Percentiles rank a stretch among this genome's conserved stretches.
phyloP scores from a whole-genome alignment of 1,284 basidiomycete genomes.

The Ganoderma lingzhi region DNA sequence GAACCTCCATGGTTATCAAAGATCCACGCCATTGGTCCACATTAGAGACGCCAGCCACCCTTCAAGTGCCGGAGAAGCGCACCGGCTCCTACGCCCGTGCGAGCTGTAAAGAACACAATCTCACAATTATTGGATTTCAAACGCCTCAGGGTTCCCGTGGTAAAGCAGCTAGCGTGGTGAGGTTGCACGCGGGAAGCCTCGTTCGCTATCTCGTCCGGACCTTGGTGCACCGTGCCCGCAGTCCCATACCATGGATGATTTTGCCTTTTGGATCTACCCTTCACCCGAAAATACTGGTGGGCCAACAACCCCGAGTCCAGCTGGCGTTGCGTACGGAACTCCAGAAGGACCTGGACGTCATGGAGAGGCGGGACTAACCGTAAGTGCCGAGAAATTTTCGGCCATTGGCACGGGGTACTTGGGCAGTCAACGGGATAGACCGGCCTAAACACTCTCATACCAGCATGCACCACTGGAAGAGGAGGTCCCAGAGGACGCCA shows the following conservation, averaged over 20 bases:
- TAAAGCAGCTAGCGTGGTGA: constrained; percentile 4
- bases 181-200: neutral
- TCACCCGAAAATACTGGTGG: constrained; percentile 10
- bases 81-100: constrained; percentile 12
- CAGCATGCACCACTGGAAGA: constrained; percentile 2
- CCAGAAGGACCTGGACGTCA: neutral
- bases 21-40: constrained; percentile 20
- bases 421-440: neutral
- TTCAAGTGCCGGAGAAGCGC: constrained; percentile 15
- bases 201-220: neutral
- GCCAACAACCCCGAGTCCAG: neutral
- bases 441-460: neutral
- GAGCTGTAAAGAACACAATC: constrained; percentile 2
- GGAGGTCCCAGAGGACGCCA: constrained; percentile 22
- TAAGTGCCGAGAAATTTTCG: constrained; percentile 6
- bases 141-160: neutral
- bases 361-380: constrained; percentile 8
- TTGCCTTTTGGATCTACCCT: neutral
- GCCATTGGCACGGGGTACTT: neutral
- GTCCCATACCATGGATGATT: constrained; percentile 7
- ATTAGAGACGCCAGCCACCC: constrained; percentile 13
- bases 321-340: neutral
- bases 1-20: constrained; percentile 17
- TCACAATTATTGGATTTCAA: neutral
- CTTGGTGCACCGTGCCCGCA: neutral